These are phyloP conservation scores for Beauveria brongniartii DNA, from an alignment of 2,329 filamentous ascomycete species.

Conservation along the genomic window DNA sequence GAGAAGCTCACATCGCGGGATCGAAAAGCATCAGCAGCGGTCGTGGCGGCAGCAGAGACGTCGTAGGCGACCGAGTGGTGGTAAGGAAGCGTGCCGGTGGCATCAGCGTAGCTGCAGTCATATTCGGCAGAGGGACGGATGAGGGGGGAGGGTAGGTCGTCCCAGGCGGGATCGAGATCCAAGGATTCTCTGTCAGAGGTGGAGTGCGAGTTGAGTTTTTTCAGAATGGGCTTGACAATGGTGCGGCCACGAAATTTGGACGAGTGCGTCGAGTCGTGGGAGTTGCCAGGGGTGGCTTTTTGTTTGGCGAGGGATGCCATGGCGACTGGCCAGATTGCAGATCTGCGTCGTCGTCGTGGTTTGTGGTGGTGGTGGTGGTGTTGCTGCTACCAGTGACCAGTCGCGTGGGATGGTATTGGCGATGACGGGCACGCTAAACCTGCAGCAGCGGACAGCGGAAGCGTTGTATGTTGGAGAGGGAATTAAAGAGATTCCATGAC, in stretches of 20 bases:
- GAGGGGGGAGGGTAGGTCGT: conserved; percentile 38
- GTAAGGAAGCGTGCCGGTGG: not conserved
- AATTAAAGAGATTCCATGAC: conserved; percentile 1
- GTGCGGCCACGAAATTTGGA: conserved; percentile 39
- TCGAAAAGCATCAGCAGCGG: conserved; percentile 14
- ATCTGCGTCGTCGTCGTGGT: not conserved
- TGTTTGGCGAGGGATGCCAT: not conserved
- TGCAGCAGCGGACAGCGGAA: not conserved
- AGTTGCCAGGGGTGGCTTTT: not conserved
- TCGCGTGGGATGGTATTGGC: not conserved
- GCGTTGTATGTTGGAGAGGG: not conserved
- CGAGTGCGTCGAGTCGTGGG: not conserved
- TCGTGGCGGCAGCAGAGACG: conserved; percentile 14
- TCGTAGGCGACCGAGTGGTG: conserved; percentile 10
- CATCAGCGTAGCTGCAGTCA: conserved; percentile 16
- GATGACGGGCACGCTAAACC: not conserved
- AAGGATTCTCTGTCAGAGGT: conserved; percentile 55
- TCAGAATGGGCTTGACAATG: conserved; percentile 54
- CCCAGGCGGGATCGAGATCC: conserved; percentile 52
- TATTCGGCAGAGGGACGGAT: conserved; percentile 19
- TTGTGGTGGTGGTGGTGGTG: not conserved
- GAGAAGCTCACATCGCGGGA: conserved; percentile 40
- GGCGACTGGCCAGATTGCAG: not conserved
- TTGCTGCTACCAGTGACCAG: not conserved
- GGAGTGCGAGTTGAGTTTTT: conserved; percentile 40